Evolutionary conservation across 768 basidiomycete genomes (phyloP).

Genomic region (Kwoniella botswanensis): DNA sequence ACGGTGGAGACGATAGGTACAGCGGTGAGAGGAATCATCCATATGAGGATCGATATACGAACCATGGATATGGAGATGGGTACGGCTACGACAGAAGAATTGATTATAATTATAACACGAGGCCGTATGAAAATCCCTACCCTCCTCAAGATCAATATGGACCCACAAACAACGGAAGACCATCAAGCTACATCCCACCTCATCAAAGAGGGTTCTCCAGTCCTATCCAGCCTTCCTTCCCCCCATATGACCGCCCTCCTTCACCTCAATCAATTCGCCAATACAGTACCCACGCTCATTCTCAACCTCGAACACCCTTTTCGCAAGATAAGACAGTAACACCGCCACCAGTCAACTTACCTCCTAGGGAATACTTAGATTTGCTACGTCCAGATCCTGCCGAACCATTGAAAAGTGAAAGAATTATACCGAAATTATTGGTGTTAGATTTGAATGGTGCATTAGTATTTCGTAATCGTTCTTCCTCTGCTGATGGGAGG

Average conservation of each 20-base stretch:
- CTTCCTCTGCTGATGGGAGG: constrained; percentile 6
- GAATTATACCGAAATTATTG: constrained; percentile 41
- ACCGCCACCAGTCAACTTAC: constrained; percentile 11
- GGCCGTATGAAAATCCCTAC: background rate
- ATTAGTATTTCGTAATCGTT: constrained; percentile 43
- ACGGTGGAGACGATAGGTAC: background rate
- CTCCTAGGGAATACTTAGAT: constrained; percentile 22
- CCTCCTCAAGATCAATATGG: background rate
- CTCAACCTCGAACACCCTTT: background rate
- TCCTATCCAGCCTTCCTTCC: background rate
- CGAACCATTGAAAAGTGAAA: background rate
- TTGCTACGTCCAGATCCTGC: constrained; percentile 4
- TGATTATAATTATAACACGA: background rate
- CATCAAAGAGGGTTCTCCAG: background rate
- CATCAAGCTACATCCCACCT: background rate
- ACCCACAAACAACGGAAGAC: background rate
- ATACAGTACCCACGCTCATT: background rate
- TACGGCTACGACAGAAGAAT: background rate
- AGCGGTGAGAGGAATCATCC: background rate
- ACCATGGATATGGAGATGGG: background rate
- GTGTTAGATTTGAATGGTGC: constrained; percentile 57
- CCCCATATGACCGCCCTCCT: background rate
- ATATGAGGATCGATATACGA: background rate
- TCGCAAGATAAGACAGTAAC: constrained; percentile 13
- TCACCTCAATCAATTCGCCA: background rate